Conservation (phyloP, 73 alveolate species). For the Paramecium sexaurelia region DNA sequence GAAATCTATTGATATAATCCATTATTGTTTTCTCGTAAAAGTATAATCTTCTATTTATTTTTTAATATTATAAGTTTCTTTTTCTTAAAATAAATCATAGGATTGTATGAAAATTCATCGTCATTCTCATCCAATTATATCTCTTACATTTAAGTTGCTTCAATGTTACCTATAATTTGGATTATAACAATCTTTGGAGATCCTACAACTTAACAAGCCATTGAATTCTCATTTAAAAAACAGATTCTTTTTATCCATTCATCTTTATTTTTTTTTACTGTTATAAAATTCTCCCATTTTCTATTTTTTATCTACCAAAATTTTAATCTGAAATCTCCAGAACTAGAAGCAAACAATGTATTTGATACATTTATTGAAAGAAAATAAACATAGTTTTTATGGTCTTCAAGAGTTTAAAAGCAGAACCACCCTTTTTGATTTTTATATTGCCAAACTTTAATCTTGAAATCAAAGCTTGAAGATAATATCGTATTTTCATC, state of each 20-base stretch:
- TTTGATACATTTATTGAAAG: background rate
- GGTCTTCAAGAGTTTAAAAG: background rate
- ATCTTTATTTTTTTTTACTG: background rate
- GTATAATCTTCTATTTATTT: background rate
- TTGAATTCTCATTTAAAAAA: background rate
- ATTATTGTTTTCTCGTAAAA: background rate
- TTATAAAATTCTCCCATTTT: background rate
- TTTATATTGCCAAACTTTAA: background rate
- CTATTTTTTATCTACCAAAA: background rate
- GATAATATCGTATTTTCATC: background rate
- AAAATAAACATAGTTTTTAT: background rate
- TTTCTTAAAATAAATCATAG: background rate
- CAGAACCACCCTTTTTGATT: background rate
- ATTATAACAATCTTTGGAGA: background rate
- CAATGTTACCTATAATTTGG: background rate
- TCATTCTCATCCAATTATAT: background rate
- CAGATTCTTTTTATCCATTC: background rate
- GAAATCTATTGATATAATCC: background rate
- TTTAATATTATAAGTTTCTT: background rate
- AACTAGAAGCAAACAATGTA: background rate
- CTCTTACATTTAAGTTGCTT: background rate
- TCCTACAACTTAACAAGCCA: background rate
- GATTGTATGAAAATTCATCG: background rate
- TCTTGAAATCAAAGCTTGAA: background rate
- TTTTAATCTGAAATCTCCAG: background rate